Base-by-base conservation (phyloP, 1,284 basidiomycete genomes). In the Volvariella surrecta region DNA sequence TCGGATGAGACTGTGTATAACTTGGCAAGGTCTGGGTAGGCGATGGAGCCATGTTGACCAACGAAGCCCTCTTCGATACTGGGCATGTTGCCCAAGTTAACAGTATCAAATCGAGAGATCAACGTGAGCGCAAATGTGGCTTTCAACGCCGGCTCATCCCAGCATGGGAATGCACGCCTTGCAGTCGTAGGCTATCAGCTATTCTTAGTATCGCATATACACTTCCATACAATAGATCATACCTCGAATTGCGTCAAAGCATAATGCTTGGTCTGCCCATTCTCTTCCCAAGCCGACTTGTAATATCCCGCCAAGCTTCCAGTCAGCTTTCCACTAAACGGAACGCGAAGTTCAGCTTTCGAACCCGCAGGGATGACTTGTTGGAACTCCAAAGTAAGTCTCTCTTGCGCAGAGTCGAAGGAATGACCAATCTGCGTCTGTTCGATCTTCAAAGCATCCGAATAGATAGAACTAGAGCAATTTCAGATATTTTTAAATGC, bases 111-210 rank as follows among this genome's bases (percentile, higher is more conserved):
- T 48, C 83, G 82, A 24, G 91, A 91, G 52, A 99, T 78, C 71
- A 97, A 73, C 11, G 84, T 85, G 53, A 97, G 70, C 45, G 71
- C 58, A 62, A 88, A 96, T 2, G 83, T 92, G 4, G 93, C 87
- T 63, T 98, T 98, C 56, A 96, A 73, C 17, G 81, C 73, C 18
- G 95, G 95, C 61, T 98, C 93, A 60, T 97, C 95, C 89, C 89
- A 98, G 62, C 78, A 85, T 20, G 89, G 89, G 62, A 91, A 89
- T 8, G 84, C 82, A 42, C 79, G 72, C 46, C 93, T 73, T 3
- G 92, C 92, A 46, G 83, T 80, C 19, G 91, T 96, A 15, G 94
- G 83, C 81, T 97, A 46, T 19, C 37, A 44, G n/a, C n/a, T 70
- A 57, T 4, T 58, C 49, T 48, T 49, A 59, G 50, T 58, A 57